Base-by-base conservation (phyloP, 306 rosid genomes). In the Vicia sativa region DNA sequence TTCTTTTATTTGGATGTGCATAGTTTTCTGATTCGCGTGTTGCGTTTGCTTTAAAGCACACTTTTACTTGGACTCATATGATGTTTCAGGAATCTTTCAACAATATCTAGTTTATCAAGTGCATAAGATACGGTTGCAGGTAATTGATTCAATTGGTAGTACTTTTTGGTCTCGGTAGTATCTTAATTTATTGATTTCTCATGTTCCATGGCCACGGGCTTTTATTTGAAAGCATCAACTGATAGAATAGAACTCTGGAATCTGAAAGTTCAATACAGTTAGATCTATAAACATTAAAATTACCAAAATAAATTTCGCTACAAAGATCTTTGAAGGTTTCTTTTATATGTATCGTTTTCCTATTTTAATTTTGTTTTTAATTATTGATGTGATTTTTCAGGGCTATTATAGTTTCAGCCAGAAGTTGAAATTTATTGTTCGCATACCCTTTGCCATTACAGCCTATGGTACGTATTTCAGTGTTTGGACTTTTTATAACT, bases 401-500 rank as follows among this genome's bases (percentile, higher is more conserved):
- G 97, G 99, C 49, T 95, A 95, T 73, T 95, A 95, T 75, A 95
- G 99, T 82, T 95, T 95, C 87, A 95, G 99, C 85, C 99, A 90
- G 96, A 95, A 88, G 87, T 87, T 95, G 85, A 95, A 95, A 84
- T 91, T 82, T 84, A 77, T 95, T 72, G 95, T 90, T 77, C 92
- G 97, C 58, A 83, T 95, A 62, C 99, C 99, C 76, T 90, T 95
- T 68, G 82, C 95, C 59, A 84, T 90, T 76, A 85, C 91, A 48
- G 86, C 99, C 15, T 90, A 95, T 85, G 99, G 99, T 95, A 70
- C 73, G 91, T 72, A 43, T 69, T 26, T 65, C 60, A 29, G 52
- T 66, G 12, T 46, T 73, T 74, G n/a, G 39, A 68, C 50, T 48
- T 50, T 54, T 76, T 69, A n/a, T n/a, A 34, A 39, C 50, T 45